Conservation (phyloP, 2,329 filamentous ascomycete genomes). For the Dactylellina leptospora region DNA sequence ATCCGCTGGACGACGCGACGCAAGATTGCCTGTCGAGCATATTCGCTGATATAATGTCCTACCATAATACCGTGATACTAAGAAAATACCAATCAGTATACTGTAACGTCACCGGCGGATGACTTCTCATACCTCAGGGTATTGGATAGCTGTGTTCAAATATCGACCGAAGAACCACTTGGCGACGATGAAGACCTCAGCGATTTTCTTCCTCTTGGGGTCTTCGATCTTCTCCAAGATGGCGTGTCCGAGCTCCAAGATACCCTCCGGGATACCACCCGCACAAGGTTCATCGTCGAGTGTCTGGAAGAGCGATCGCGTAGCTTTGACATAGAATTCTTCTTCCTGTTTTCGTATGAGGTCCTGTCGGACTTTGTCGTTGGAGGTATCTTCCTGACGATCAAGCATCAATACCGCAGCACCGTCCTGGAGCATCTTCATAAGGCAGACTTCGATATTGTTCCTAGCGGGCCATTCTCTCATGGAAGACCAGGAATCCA, state of each 20-base stretch:
- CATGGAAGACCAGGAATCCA: slow-evolving; percentile 87
- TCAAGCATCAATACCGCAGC: slow-evolving; percentile 79
- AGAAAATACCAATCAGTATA: slow-evolving; percentile 51
- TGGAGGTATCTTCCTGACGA: slow-evolving; percentile 79
- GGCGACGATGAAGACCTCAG: slow-evolving; percentile 72
- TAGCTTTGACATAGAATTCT: slow-evolving; percentile 85
- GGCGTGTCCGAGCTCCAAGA: slow-evolving; percentile 83
- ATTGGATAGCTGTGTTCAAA: slow-evolving; percentile 81
- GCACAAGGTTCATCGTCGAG: slow-evolving; percentile 80
- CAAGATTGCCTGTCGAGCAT: slow-evolving; percentile 79
- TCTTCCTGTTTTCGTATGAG: slow-evolving; percentile 70
- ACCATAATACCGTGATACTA: slow-evolving; percentile 74
- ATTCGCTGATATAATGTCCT: slow-evolving; percentile 90
- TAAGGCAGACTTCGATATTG: slow-evolving; percentile 91
- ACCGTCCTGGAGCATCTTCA: slow-evolving; percentile 92
- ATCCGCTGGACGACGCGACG: slow-evolving; percentile 64
- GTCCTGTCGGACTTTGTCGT: slow-evolving; percentile 66
- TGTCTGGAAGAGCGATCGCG: slow-evolving; percentile 82
- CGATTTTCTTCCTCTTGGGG: slow-evolving; percentile 71
- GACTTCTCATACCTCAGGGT: slow-evolving; percentile 75
- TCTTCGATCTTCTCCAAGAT: slow-evolving; percentile 79
- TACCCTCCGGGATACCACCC: slow-evolving; percentile 84
- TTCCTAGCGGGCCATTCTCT: slow-evolving; percentile 88
- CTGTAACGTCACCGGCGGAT: slow-evolving; percentile 11
- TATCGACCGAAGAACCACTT: slow-evolving; percentile 94